phyloP scores from a whole-genome alignment of 768 basidiomycete genomes.

The Tephrocybe sp. region DNA sequence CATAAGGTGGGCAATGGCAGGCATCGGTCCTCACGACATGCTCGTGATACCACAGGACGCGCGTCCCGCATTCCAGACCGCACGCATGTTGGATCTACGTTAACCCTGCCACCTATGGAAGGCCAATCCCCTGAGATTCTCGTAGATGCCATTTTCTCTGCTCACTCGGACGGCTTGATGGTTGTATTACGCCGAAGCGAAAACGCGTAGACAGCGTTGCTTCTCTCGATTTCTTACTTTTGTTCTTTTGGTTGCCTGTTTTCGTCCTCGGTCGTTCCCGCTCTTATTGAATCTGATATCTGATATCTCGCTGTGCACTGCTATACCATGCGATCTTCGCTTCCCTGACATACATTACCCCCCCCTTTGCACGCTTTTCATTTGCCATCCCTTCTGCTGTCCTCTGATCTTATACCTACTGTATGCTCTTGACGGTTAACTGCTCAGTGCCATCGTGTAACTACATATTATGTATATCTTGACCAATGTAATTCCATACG shows the following conservation, averaged over 20 bases:
- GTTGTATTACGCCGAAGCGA: slow-evolving; percentile 62
- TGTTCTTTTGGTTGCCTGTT: background rate
- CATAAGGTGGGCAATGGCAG: slow-evolving; percentile 9
- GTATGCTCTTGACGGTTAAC: slow-evolving; percentile 3
- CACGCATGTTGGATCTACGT: slow-evolving; percentile 3
- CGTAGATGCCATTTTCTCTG: slow-evolving; percentile 84
- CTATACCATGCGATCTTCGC: background rate
- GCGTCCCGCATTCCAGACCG: slow-evolving; percentile 14
- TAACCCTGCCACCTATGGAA: slow-evolving; percentile 16
- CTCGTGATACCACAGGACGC: slow-evolving; percentile 13
- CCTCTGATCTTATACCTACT: slow-evolving; percentile 3
- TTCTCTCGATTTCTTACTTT: background rate
- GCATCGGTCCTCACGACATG: slow-evolving; percentile 14
- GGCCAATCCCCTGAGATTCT: slow-evolving; percentile 40
- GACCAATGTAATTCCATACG: background rate
- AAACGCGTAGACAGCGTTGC: slow-evolving; percentile 5
- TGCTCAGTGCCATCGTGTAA: no score
- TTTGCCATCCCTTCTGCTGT: background rate
- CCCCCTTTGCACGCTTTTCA: background rate
- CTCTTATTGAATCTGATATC: no score
- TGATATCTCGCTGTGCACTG: background rate
- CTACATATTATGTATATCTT: slow-evolving; percentile 5
- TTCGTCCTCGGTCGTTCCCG: background rate
- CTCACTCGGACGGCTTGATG: slow-evolving; percentile 83
- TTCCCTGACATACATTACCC: slow-evolving; percentile 2